phyloP scores from a whole-genome alignment of 2,329 filamentous ascomycete genomes.

The Claviceps sp. region DNA sequence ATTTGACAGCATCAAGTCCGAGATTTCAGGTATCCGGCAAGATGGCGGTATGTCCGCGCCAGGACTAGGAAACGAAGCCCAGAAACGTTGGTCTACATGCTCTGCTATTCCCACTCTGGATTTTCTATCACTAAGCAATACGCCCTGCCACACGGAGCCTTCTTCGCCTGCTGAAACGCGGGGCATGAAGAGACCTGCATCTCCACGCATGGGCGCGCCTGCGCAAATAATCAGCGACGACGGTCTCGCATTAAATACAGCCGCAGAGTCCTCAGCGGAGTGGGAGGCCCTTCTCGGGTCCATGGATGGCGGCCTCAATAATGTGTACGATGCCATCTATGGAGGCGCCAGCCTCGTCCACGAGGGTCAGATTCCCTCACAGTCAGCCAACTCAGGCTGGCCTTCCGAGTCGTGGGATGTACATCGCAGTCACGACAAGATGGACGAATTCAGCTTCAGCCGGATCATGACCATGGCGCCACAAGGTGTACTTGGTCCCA shows the following conservation, averaged over 20 bases:
- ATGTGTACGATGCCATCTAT: conserved; percentile 76
- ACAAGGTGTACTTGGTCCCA: conserved; percentile 42
- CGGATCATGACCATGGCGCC: conserved; percentile 25
- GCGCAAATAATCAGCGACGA: conserved; percentile 5
- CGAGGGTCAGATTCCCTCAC: conserved; percentile 30
- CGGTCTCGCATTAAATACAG: conserved; percentile 17
- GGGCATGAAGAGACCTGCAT: conserved; percentile 23
- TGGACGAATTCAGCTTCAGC: conserved; percentile 33
- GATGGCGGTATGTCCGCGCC: conserved; percentile 36
- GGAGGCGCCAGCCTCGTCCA: conserved; percentile 44
- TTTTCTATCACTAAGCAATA: conserved; percentile 41
- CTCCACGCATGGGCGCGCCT: neutral
- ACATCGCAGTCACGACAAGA: conserved; percentile 33
- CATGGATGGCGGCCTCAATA: conserved; percentile 66
- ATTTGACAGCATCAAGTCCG: conserved; percentile 25
- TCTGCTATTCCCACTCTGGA: conserved; percentile 34
- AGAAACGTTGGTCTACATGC: conserved; percentile 11
- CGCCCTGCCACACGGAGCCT: conserved; percentile 31
- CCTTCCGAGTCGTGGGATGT: conserved; percentile 45
- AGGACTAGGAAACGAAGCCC: conserved; percentile 24
- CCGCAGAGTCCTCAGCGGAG: conserved; percentile 47
- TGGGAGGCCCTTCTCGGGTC: conserved; percentile 75
- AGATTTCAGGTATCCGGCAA: conserved; percentile 17
- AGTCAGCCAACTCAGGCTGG: conserved; percentile 31
- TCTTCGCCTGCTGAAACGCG: conserved; percentile 31